Evolutionary conservation across 805 yeast genomes (phyloP).

Genomic region (Clavispora vitiphila): DNA sequence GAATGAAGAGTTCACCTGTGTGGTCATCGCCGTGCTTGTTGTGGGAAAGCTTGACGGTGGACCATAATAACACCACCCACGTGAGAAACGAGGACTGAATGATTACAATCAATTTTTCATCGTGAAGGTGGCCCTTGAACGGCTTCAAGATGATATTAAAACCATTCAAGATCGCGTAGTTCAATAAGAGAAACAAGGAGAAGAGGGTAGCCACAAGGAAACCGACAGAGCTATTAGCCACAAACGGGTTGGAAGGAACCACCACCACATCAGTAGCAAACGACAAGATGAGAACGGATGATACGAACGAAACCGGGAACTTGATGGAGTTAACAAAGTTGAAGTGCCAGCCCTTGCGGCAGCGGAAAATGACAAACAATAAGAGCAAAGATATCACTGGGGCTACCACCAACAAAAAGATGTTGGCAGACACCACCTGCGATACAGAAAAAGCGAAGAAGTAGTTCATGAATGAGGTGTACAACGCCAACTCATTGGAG

Average conservation of each 20-base stretch:
- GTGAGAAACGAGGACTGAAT: slow-evolving; percentile 49
- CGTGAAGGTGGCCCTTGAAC: slow-evolving; percentile 34
- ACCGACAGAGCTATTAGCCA: slow-evolving; percentile 36
- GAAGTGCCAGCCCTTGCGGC: slow-evolving; percentile 46
- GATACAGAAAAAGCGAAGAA: slow-evolving; percentile 53
- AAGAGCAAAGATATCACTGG: slow-evolving; percentile 52
- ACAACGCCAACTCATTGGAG: slow-evolving; percentile 46
- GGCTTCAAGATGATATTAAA: slow-evolving; percentile 29
- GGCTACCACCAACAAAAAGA: slow-evolving; percentile 45
- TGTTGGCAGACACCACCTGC: slow-evolving; percentile 46
- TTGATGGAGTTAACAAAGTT: slow-evolving; percentile 42
- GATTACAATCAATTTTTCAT: slow-evolving; percentile 52
- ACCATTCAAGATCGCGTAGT: slow-evolving; percentile 51
- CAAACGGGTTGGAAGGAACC: slow-evolving; percentile 22
- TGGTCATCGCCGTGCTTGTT: slow-evolving; percentile 41
- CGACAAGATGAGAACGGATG: slow-evolving; percentile 36
- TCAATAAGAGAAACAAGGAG: slow-evolving; percentile 46
- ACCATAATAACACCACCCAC: slow-evolving; percentile 51
- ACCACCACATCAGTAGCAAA: slow-evolving; percentile 18
- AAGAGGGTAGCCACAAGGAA: slow-evolving; percentile 37
- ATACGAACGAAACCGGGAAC: slow-evolving; percentile 43
- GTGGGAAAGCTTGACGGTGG: slow-evolving; percentile 44
- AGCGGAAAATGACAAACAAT: slow-evolving; percentile 40
- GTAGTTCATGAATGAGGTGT: slow-evolving; percentile 59
- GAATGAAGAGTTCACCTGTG: slow-evolving; percentile 48